Evolutionary conservation across 2,329 filamentous ascomycete genomes (phyloP).

Genomic region (Parascedosporium putredinis): DNA sequence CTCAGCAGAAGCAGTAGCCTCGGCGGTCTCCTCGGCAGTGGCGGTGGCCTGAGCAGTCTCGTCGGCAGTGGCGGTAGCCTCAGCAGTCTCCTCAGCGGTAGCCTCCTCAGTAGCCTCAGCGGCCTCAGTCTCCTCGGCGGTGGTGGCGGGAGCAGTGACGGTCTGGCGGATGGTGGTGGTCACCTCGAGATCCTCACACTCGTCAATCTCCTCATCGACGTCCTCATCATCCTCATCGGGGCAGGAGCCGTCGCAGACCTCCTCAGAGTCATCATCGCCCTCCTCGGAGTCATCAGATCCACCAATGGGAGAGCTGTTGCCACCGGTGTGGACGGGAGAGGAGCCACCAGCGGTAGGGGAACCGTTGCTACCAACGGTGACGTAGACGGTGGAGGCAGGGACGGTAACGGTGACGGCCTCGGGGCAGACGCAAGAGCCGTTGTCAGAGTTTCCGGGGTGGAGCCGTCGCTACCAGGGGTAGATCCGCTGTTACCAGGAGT

Average conservation of each 20-base stretch:
- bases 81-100: conserved; percentile 10
- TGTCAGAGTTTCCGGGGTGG: conserved; percentile 3
- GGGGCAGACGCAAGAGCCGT: conserved; percentile 12
- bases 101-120: conserved; percentile 9
- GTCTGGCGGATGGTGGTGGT: conserved; percentile 23
- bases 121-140: conserved; percentile 7
- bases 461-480: conserved; percentile 5
- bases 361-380: conserved; percentile 14
- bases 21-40: conserved; percentile 18
- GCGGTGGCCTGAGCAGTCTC: conserved; percentile 21
- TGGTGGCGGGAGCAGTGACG: conserved; percentile 19
- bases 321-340: background rate
- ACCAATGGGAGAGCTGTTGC: conserved; percentile 4
- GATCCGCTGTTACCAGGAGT: conserved; percentile 6
- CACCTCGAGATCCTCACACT: conserved; percentile 2
- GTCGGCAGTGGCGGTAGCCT: conserved; percentile 6
- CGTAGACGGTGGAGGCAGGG: conserved; percentile 19
- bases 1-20: conserved; percentile 19
- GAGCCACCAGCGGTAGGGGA: background rate
- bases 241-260: background rate
- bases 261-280: background rate
- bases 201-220: conserved; percentile 1
- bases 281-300: conserved; percentile 1
- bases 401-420: conserved; percentile 14
- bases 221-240: background rate